These are phyloP conservation scores for Chlamydomonas sp. DNA, from an alignment of 139 green algal species.

Conservation along the genomic window DNA sequence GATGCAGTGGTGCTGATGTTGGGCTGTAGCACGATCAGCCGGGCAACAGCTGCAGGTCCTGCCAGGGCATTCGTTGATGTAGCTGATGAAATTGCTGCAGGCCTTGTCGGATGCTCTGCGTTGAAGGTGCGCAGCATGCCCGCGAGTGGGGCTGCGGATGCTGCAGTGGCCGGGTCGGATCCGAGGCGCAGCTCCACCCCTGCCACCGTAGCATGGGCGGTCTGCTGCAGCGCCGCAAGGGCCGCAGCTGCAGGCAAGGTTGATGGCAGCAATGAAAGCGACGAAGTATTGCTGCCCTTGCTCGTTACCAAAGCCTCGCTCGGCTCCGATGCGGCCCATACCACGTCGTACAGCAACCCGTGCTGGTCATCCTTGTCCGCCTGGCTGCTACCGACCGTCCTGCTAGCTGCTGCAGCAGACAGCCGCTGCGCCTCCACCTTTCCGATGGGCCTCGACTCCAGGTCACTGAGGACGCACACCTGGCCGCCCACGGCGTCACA, in stretches of 20 bases:
- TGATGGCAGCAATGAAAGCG: too few species aligned
- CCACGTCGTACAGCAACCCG: slow-evolving; percentile 44
- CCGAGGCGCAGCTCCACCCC: not conserved
- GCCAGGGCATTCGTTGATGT: too few species aligned
- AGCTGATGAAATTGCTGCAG: slow-evolving; percentile 43
- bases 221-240: slow-evolving; percentile 33
- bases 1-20: too few species aligned
- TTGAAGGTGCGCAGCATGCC: slow-evolving; percentile 63
- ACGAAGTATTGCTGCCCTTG: too few species aligned
- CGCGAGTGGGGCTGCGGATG: not conserved
- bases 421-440: not conserved
- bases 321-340: slow-evolving; percentile 38
- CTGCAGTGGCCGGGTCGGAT: too few species aligned
- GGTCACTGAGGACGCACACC: slow-evolving; percentile 55
- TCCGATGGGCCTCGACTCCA: slow-evolving; percentile 59
- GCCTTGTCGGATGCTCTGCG: slow-evolving; percentile 45
- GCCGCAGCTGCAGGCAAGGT: not conserved
- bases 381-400: not conserved
- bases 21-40: too few species aligned
- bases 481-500: slow-evolving; percentile 21
- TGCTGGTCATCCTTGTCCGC: too few species aligned
- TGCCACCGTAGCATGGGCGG: not conserved
- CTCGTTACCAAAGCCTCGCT: too few species aligned
- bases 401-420: not conserved
- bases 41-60: not conserved